Evolutionary conservation across 768 basidiomycete species (phyloP), one percentile per base, ranked within the genome.

Genomic region (Cyclocybe aegerita): DNA sequence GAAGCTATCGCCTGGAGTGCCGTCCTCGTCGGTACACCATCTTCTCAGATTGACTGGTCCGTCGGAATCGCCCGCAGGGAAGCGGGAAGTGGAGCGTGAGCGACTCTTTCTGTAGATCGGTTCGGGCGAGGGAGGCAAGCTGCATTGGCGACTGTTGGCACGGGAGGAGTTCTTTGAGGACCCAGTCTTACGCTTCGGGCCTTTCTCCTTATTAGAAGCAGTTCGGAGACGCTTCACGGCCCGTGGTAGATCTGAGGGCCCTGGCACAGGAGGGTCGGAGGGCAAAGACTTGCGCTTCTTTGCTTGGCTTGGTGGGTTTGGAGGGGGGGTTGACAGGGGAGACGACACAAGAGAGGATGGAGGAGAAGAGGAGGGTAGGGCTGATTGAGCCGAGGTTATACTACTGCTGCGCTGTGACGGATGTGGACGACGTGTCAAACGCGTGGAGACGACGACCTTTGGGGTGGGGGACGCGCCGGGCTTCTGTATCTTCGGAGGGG

Each of bases 21-120:
- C 85, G 46, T 79, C 73, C 39, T 82, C 78, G 15, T 72, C 63
- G 33, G 69, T 67, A 7, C 72, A 72, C 81, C 86, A 88, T 39
- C 70, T 69, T 12, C 79, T 71, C 17, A 70, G 67, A 12, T 66
- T 61, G 43, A 70, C 59, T 9, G 74, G 72, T 33, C 60, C 39
- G 6, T 70, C 68, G n/a, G 62, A 61, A 32, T 72, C 72, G 1
- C 60, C 30, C 12, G 67, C 53, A 0, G 80, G 78, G 52, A 83
- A 61, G 63, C 77, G 40, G 0, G 86, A 87, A 0, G 77, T 75
- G 0, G 87, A 89, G 54, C 85, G 84, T 51, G 88, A 88, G 56
- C 84, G 70, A 60, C 80, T 80, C 49, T 65, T 72, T 46, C 73
- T 69, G 53, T 80, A 85, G 31, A 85, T 80, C n/a, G 79, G 78